Percentiles rank a stretch among this genome's conserved stretches.
These are phyloP conservation scores for Zopfochytrium polystomum DNA, from an alignment of 371 early-diverging fungal species.

Conservation along the genomic window DNA sequence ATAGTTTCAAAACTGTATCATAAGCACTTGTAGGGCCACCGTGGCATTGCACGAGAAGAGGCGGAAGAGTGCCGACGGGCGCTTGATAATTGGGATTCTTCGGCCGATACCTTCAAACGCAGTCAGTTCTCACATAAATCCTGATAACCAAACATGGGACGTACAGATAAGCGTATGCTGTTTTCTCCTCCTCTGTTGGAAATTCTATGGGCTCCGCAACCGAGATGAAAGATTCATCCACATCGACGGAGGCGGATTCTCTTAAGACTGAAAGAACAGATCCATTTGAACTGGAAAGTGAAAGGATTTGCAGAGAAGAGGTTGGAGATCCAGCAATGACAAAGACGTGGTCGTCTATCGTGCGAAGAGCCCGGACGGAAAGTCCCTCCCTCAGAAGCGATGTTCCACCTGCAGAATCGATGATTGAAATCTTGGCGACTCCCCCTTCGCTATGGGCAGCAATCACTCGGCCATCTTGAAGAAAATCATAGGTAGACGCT, in stretches of 20 bases:
- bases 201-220: conserved; percentile 62
- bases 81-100: conserved; percentile 58
- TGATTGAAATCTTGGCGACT: conserved; percentile 44
- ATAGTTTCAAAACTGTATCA: conserved; percentile 40
- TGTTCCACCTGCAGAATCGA: conserved; percentile 44
- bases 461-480: conserved; percentile 11
- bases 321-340: conserved; percentile 9
- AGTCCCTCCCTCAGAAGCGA: conserved; percentile 1
- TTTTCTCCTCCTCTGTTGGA: conserved; percentile 49
- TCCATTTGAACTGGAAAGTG: not conserved
- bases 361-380: not conserved
- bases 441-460: conserved; percentile 20
- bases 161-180: conserved; percentile 23
- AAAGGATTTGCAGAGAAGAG: not conserved
- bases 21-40: conserved; percentile 66
- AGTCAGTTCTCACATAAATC: no score
- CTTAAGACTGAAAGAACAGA: not conserved
- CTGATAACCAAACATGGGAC: no score
- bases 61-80: conserved; percentile 57
- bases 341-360: conserved; percentile 3
- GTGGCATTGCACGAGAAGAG: conserved; percentile 65
- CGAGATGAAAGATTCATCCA: conserved; percentile 50
- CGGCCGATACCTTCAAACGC: conserved; percentile 62
- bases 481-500: conserved; percentile 17
- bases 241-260: conserved; percentile 14